phyloP scores from a whole-genome alignment of 129 eudicot species.

The Solidago caesia region DNA sequence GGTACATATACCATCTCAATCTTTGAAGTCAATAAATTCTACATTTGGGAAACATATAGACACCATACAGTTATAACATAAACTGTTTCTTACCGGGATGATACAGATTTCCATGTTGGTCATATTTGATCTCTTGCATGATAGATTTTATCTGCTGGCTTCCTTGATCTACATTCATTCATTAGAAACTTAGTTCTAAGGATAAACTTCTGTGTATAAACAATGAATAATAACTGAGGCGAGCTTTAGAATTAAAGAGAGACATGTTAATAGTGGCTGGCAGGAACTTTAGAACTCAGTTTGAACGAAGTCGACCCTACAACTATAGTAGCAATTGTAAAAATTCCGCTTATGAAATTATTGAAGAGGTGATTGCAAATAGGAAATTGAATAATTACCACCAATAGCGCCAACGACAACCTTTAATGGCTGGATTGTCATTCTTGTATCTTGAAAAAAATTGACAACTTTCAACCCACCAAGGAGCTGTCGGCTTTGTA shows the following conservation, averaged over 20 bases:
- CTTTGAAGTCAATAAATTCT: background rate
- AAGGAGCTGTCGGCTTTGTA: background rate
- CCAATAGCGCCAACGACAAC: no score
- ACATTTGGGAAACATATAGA: background rate
- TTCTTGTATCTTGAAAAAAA: no score
- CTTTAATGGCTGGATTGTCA: no score
- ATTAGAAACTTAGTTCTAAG: conserved; percentile 4
- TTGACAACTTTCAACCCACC: background rate
- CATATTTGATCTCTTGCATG: conserved; percentile 47
- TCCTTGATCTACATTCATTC: conserved; percentile 41
- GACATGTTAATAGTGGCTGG: background rate
- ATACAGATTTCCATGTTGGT: conserved; percentile 51
- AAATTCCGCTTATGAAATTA: no score
- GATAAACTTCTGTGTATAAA: background rate
- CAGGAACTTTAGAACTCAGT: background rate
- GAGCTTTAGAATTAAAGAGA: background rate
- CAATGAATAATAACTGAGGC: background rate
- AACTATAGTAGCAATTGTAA: no score
- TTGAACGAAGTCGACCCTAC: background rate
- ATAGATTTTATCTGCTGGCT: conserved; percentile 46
- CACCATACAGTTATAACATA: conserved; percentile 1
- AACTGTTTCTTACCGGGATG: conserved; percentile 44
- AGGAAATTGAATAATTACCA: no score
- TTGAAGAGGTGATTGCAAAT: no score
- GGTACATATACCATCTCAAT: background rate